Conservation (phyloP, 1,284 basidiomycete genomes). For the Ganoderma lucidum region DNA sequence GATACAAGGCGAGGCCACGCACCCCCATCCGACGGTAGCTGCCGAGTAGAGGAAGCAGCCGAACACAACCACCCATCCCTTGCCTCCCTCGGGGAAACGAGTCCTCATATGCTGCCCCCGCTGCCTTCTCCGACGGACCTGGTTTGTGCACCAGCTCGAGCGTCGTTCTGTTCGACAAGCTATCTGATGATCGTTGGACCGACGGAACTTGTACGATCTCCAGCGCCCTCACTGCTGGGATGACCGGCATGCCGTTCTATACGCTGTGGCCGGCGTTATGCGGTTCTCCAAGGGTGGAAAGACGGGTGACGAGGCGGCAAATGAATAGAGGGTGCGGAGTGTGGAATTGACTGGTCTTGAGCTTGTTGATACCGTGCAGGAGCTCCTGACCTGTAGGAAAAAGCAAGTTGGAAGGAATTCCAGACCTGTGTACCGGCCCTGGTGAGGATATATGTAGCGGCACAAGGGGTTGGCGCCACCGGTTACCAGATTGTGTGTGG, state of each 20-base stretch:
- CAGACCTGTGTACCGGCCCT: not conserved
- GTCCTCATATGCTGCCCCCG: slow-evolving; percentile 10
- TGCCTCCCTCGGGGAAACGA: slow-evolving; percentile 30
- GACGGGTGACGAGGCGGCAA: not conserved
- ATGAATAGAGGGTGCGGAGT: not conserved
- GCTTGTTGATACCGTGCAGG: no score
- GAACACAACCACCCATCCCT: slow-evolving; percentile 34
- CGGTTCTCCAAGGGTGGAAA: not conserved
- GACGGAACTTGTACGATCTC: not conserved
- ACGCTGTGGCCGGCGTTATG: not conserved
- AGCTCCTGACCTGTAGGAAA: no score
- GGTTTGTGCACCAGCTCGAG: not conserved
- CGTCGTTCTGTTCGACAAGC: not conserved
- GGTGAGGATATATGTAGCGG: not conserved
- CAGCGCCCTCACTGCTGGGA: not conserved
- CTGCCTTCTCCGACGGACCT: slow-evolving; percentile 2
- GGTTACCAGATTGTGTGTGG: not conserved
- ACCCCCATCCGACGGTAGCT: slow-evolving; percentile 34
- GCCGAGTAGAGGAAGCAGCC: slow-evolving; percentile 35
- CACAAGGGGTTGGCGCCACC: not conserved
- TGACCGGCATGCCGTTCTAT: not conserved
- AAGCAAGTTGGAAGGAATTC: not conserved
- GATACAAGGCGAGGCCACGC: slow-evolving; percentile 20
- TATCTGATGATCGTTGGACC: not conserved
- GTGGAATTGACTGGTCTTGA: not conserved